Percentiles rank a stretch among this genome's conserved stretches.
phyloP scores from a whole-genome alignment of 78 protist genomes.

The Diacronema lutheri region DNA sequence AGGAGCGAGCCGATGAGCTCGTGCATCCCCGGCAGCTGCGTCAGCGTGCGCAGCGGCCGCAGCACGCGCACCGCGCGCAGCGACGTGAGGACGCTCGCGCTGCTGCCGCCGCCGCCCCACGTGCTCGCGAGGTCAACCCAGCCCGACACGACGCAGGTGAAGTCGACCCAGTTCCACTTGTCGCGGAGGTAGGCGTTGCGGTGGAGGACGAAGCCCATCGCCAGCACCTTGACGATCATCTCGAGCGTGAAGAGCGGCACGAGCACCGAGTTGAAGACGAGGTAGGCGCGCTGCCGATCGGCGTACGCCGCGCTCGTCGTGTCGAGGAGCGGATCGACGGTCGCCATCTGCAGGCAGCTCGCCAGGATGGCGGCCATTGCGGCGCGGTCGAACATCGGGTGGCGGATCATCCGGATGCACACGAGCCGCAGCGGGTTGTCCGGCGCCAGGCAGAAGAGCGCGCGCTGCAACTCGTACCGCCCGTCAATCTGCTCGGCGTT shows the following conservation, averaged over 20 bases:
- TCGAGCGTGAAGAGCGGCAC: neutral
- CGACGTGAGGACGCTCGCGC: too few species aligned
- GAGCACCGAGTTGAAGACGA: neutral
- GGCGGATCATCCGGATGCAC: neutral
- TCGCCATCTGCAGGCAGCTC: too few species aligned
- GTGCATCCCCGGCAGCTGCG: conserved; percentile 3
- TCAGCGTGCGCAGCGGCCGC: conserved; percentile 17
- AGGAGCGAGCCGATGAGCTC: conserved; percentile 21
- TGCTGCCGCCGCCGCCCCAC: too few species aligned
- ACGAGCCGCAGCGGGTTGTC: neutral
- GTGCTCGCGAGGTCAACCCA: too few species aligned
- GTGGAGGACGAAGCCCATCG: neutral
- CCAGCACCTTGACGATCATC: neutral
- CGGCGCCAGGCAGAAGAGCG: too few species aligned
- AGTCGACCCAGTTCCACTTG: neutral
- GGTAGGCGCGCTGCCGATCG: neutral
- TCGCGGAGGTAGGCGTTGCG: neutral
- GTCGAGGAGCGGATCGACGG: too few species aligned
- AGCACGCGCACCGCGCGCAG: neutral
- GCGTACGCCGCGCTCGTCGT: too few species aligned
- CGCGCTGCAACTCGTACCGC: too few species aligned
- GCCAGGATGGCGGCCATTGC: neutral
- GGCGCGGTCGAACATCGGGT: neutral
- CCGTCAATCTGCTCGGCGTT: too few species aligned
- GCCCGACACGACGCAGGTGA: too few species aligned